These are phyloP conservation scores for Macrotyloma uniflorum DNA, from an alignment of 306 rosid species.

Conservation along the genomic window DNA sequence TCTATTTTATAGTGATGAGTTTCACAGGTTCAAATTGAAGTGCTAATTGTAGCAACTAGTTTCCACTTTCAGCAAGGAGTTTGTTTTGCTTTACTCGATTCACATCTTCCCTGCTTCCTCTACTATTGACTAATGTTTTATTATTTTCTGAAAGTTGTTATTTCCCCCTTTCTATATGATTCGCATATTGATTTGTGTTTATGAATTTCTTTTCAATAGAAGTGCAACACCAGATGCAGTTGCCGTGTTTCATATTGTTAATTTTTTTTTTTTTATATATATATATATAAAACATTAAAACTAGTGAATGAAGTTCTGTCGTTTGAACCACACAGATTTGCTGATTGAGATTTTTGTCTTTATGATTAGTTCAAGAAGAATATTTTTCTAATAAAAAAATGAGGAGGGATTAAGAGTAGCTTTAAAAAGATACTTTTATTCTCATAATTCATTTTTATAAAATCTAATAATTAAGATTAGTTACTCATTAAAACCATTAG, in stretches of 20 bases:
- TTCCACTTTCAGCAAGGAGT: background rate
- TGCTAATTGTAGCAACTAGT: background rate
- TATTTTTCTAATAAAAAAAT: background rate
- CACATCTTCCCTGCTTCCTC: background rate
- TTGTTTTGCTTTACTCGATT: background rate
- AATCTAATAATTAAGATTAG: no score
- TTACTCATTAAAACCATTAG: no score
- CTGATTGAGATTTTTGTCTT: constrained; percentile 8
- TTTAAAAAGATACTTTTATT: no score
- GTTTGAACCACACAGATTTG: constrained; percentile 1
- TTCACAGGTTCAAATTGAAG: background rate
- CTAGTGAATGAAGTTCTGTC: background rate
- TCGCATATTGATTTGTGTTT: background rate
- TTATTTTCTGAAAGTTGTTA: background rate
- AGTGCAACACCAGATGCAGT: background rate
- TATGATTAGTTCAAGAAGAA: background rate
- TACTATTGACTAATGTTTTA: background rate
- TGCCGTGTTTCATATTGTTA: background rate
- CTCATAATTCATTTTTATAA: no score
- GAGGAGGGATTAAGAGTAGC: no score
- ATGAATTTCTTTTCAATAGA: background rate
- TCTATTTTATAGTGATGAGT: background rate
- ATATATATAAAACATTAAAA: background rate
- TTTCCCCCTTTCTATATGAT: background rate
- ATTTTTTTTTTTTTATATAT: no score